These are phyloP conservation scores for Ramularia endophylla DNA, from an alignment of 2,329 filamentous ascomycete genomes.

Conservation along the genomic window DNA sequence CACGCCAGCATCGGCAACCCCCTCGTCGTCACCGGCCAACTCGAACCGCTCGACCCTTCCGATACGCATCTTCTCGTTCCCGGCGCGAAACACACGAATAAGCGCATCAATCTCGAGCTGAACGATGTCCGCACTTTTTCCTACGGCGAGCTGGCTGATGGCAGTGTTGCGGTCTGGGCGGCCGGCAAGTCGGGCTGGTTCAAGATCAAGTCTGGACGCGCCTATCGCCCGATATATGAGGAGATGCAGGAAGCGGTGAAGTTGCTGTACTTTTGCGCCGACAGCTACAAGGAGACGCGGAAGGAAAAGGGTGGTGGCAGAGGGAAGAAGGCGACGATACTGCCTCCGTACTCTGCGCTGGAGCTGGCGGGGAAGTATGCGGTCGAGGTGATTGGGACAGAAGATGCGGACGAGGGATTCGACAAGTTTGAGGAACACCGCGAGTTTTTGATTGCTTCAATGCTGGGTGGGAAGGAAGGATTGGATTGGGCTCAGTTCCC, in stretches of 20 bases:
- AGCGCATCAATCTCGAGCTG: constrained; percentile 46
- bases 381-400: constrained; percentile 13
- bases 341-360: constrained; percentile 30
- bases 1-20: constrained; percentile 55
- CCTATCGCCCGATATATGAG: constrained; percentile 52
- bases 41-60: constrained; percentile 48
- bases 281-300: constrained; percentile 43
- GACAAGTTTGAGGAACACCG: constrained; percentile 27
- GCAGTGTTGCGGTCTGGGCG: constrained; percentile 59
- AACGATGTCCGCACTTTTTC: constrained; percentile 43
- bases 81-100: constrained; percentile 9
- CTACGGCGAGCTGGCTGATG: constrained; percentile 50
- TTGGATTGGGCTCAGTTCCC: constrained; percentile 40
- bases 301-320: constrained; percentile 22
- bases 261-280: constrained; percentile 58
- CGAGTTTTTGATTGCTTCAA: constrained; percentile 41
- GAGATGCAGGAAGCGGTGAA: constrained; percentile 59
- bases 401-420: constrained; percentile 21
- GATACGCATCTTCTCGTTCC: constrained; percentile 23
- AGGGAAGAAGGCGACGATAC: constrained; percentile 29
- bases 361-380: constrained; percentile 36
- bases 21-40: constrained; percentile 54
- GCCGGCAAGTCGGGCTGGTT: constrained; percentile 62
- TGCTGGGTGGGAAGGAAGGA: constrained; percentile 40
- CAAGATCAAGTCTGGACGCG: constrained; percentile 54